Evolutionary conservation across 139 green algal species (phyloP), one percentile per base, ranked within the genome.

Genomic region (Chlorella sp.): DNA sequence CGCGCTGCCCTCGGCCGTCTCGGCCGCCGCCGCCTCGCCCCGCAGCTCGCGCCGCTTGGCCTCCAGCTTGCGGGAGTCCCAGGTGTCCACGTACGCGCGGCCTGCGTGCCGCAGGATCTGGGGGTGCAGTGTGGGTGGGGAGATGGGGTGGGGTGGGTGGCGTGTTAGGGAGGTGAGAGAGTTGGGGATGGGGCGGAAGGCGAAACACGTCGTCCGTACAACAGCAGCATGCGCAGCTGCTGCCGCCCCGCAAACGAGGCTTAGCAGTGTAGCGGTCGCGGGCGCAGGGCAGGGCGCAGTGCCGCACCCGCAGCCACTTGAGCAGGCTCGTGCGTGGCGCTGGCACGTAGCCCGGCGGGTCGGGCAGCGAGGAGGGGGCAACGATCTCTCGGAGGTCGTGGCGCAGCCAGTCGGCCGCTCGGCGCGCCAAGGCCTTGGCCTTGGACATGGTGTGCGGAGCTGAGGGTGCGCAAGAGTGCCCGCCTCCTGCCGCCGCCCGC

Each of bases 381-480:
- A 88, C 31, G 23, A 88, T 87, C 31, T 88, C 83, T 23, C 48
- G 45, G 11, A 88, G 40, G 43, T 88, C 83, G 36, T 79, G 42
- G 6, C 35, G 59, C 25, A 87, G 4, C 29, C 77, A 84, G 8
- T 72, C 29, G 19, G 23, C 33, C 4, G 53, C 51, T 15, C 68
- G 71, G 3, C 69, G 53, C 23, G 31, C 48, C 5, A 66, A 29
- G 27, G 69, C 69, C 40, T 55, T 75, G 53, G 69, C 51, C 69
- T n/a, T n/a, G n/a, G n/a, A n/a, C n/a, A n/a, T n/a, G n/a, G n/a
- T n/a, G n/a, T n/a, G n/a, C n/a, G n/a, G n/a, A n/a, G n/a, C n/a
- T n/a, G n/a, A n/a, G n/a, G n/a, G n/a, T n/a, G n/a, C n/a, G n/a
- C n/a, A n/a, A n/a, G n/a, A n/a, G n/a, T n/a, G n/a, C n/a, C n/a